These are phyloP conservation scores for Raffaelea arxii DNA, from an alignment of 2,329 filamentous ascomycete genomes.

Conservation along the genomic window DNA sequence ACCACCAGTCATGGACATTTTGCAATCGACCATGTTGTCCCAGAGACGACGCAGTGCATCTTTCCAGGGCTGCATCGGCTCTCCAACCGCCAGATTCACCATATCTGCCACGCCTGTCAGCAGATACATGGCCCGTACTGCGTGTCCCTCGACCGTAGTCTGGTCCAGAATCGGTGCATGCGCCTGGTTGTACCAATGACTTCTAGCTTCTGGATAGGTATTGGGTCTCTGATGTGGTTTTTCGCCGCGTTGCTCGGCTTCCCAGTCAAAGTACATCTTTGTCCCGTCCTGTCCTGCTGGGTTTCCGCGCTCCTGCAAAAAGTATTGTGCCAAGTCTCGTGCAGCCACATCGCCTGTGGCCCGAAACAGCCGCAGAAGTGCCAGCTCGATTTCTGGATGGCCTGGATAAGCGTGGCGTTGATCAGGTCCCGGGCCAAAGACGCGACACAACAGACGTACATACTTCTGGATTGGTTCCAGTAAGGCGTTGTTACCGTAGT, in stretches of 20 bases:
- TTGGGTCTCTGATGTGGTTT: conserved; percentile 34
- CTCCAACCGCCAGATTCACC: conserved; percentile 25
- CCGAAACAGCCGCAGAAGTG: conserved; percentile 27
- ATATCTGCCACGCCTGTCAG: conserved; percentile 49
- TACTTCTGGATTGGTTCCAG: conserved; percentile 44
- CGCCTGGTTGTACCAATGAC: conserved; percentile 45
- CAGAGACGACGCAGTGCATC: conserved; percentile 38
- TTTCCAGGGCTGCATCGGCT: conserved; percentile 18
- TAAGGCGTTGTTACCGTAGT: conserved; percentile 40
- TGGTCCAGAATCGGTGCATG: conserved; percentile 46
- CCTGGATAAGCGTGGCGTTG: conserved; percentile 52
- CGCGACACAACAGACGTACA: conserved; percentile 37
- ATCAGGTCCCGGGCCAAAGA: conserved; percentile 38
- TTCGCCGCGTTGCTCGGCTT: conserved; percentile 35
- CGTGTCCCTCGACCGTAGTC: conserved; percentile 45
- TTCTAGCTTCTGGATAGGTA: conserved; percentile 31
- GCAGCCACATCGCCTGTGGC: conserved; percentile 24
- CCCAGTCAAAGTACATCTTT: conserved; percentile 46
- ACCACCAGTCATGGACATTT: conserved; percentile 54
- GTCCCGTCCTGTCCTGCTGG: conserved; percentile 34
- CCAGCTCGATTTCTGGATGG: conserved; percentile 45
- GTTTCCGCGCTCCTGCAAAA: conserved; percentile 49
- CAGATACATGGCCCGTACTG: conserved; percentile 51
- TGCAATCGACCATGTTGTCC: conserved; percentile 50
- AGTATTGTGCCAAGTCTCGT: conserved; percentile 42